These are phyloP conservation scores for Sequoiadendron giganteum DNA, from an alignment of 75 land plant species.

Conservation along the genomic window DNA sequence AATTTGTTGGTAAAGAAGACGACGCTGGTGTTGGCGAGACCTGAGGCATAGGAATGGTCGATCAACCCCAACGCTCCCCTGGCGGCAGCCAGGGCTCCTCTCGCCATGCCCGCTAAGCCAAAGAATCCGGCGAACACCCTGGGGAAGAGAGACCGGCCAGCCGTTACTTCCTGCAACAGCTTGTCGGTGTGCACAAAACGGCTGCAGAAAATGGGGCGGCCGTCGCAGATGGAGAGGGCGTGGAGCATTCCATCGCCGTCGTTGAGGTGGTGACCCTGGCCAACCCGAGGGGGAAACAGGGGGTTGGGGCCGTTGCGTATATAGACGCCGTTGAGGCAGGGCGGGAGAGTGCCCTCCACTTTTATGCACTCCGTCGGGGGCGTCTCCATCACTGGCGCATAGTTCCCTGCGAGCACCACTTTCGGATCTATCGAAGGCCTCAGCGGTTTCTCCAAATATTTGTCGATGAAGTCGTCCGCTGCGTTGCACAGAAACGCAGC, in stretches of 20 bases:
- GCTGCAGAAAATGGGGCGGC: slow-evolving; percentile 59
- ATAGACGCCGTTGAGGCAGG: slow-evolving; percentile 64
- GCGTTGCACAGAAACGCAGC: slow-evolving; percentile 19
- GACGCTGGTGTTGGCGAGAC: slow-evolving; percentile 69
- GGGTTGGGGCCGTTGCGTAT: slow-evolving; percentile 90
- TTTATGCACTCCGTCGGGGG: slow-evolving; percentile 40
- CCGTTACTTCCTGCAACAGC: slow-evolving; percentile 43
- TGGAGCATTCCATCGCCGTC: slow-evolving; percentile 95
- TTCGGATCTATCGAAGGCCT: slow-evolving; percentile 47
- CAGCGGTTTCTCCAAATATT: slow-evolving; percentile 33
- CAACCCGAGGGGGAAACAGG: slow-evolving; percentile 37
- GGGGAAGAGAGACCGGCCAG: slow-evolving; percentile 44
- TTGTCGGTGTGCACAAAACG: slow-evolving; percentile 72
- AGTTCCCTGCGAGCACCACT: slow-evolving; percentile 51
- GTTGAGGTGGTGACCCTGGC: slow-evolving; percentile 58
- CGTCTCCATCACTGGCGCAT: slow-evolving; percentile 62
- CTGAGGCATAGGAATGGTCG: slow-evolving; percentile 44
- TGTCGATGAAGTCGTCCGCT: slow-evolving; percentile 49
- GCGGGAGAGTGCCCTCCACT: slow-evolving; percentile 46
- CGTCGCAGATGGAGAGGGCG: slow-evolving; percentile 36
- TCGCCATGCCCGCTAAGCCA: slow-evolving; percentile 50
- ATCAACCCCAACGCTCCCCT: slow-evolving; percentile 41
- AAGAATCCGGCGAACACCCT: slow-evolving; percentile 50
- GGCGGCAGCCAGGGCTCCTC: slow-evolving; percentile 34
- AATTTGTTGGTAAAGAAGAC: slow-evolving; percentile 39